phyloP scores from a whole-genome alignment of 345 rosid species.

The Chamaenerion angustifolium region DNA sequence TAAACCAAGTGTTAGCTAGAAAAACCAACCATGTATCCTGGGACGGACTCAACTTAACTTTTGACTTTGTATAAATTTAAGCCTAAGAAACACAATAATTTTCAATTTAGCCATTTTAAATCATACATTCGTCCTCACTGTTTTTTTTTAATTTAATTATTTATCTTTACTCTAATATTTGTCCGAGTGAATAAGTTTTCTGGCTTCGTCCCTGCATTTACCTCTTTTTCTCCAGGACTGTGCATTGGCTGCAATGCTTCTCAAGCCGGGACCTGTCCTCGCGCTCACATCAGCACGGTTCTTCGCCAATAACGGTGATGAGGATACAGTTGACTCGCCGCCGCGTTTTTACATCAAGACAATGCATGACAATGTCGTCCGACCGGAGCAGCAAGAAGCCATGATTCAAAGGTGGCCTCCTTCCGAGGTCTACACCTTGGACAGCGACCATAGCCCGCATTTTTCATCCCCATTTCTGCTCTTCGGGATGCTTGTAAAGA shows the following conservation, averaged over 20 bases:
- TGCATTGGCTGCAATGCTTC: conserved; percentile 52
- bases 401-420: conserved; percentile 77
- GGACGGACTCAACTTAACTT: too few relatives aligned
- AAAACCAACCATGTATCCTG: too few relatives aligned
- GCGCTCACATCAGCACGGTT: conserved; percentile 44
- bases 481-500: conserved; percentile 55
- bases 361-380: conserved; percentile 40
- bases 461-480: conserved; percentile 64
- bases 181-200: too few relatives aligned
- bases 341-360: conserved; percentile 61
- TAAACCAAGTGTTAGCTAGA: too few relatives aligned
- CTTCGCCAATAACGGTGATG: conserved; percentile 12
- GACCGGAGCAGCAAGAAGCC: conserved; percentile 62
- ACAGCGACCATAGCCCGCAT: conserved; percentile 74
- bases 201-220: too few relatives aligned
- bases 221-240: too few relatives aligned
- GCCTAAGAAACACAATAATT: too few relatives aligned
- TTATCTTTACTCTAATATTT: too few relatives aligned
- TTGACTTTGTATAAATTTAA: too few relatives aligned
- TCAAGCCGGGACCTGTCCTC: conserved; percentile 57
- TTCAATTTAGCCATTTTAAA: too few relatives aligned
- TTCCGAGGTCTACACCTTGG: conserved; percentile 32
- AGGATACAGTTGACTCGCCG: conserved; percentile 18
- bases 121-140: too few relatives aligned
- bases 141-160: too few relatives aligned